Evolutionary conservation across 2,329 filamentous ascomycete genomes (phyloP), one percentile per base, ranked within the genome.

Genomic region (Penicillium sp.): DNA sequence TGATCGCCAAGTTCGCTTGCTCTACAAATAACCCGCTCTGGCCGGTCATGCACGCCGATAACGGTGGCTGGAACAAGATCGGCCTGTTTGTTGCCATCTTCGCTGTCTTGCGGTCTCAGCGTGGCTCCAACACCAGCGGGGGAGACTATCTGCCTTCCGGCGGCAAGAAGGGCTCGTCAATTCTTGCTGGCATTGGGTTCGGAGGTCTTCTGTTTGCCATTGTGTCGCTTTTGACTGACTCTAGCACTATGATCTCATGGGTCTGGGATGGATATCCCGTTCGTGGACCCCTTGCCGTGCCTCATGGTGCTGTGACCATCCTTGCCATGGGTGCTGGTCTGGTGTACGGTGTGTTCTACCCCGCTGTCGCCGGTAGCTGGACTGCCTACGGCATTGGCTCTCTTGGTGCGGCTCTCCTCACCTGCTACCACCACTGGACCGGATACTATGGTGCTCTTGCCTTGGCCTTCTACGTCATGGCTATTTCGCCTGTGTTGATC

Each of bases 181-280:
- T 85, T 6, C 74, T 95, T 35, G 82, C 89, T 24, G 86, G 84
- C 8, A 70, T 93, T 40, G 89, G 93, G 49, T 69, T 97, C 45
- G 89, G 81, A 20, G 91, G 89, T 24, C 69, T 96, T 6, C 78
- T 96, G 63, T 98, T 98, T 62, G 87, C 80, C 4, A 77, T 97
- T 62, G 93, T 97, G 66, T 96, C 90, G 1, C 76, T 98, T 8
- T 78, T 98, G 9, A 96, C 93, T 0, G 93, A 98, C 66, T 95
- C 90, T 0, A 97, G 93, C 73, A 98, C 93, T 44, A 97, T 98
- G 89, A 96, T 97, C 47, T 78, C 90, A 13, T 98, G 93, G 93
- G 89, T 89, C 2, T 98, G 93, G 93, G 89, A 96, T 59, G 93
- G 93, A 6, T 98, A 87, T 61, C 93, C 93, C 11, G 81, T 97